Base-by-base conservation (phyloP, 2,329 filamentous ascomycete genomes). In the Epichloe elymi region DNA sequence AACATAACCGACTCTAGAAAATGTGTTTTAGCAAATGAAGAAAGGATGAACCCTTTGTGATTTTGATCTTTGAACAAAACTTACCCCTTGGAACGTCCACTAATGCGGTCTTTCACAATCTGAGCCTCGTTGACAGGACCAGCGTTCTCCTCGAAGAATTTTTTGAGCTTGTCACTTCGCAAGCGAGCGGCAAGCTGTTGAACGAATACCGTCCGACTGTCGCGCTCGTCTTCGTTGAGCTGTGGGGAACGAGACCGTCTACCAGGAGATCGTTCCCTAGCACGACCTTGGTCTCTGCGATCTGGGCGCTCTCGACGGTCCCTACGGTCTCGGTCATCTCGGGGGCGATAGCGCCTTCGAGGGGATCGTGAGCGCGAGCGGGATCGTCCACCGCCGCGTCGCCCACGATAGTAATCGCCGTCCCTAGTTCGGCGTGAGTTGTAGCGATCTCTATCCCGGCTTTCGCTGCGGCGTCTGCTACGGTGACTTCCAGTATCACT, bases 61-160 rank as follows among this genome's bases (percentile, higher is more conserved):
- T 23, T 11, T n/a, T 45, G 12, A 4, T 17, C n/a, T 41, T 39
- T 19, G 37, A 20, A 5, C 40, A 23, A 35, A 12, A 65, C 85
- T 64, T 76, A 95, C 91, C 93, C 93, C 76, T 98, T 98, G 56
- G 90, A 96, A 70, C 93, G 87, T 61, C 89, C 88, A 71, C 89
- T 96, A 56, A 98, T 90, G 56, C 93, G 82, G 62, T 98, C 93
- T 70, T 97, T 97, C 49, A 98, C 93, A 63, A 98, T 98, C 73
- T 97, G 93, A 48, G 93, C 93, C 67, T 97, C 93, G 61, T 93
- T 94, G 51, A 98, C 93, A 39, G 87, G 83, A 56, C 93, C 93
- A 61, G 93, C 86, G 70, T 91, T 90, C 67, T 95, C 88, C 67
- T 95, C 88, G 64, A 98, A 98, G 68, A 98, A 98, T 55, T 83